These are phyloP conservation scores for Sonneratia alba DNA, from an alignment of 345 rosid genomes.

Conservation along the genomic window DNA sequence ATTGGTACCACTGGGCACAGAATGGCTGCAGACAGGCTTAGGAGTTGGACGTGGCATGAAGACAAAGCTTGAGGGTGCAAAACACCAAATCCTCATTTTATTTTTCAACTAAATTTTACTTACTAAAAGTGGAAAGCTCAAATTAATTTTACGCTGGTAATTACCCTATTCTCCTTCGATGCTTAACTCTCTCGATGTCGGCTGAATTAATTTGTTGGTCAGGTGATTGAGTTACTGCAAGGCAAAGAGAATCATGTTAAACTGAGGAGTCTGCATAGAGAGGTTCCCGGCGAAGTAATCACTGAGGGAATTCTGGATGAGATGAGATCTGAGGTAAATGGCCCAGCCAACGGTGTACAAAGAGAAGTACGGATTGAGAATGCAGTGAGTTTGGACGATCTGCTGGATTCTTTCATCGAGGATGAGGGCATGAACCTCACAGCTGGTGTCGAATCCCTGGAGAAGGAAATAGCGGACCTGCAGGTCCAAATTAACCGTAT, in stretches of 20 bases:
- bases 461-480: background rate
- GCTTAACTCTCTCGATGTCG: background rate
- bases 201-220: background rate
- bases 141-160: background rate
- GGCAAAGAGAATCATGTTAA: background rate
- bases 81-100: background rate
- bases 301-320: background rate
- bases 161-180: background rate
- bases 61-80: background rate
- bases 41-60: background rate
- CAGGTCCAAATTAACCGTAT: background rate
- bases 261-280: background rate
- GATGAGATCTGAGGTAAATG: background rate
- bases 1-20: background rate
- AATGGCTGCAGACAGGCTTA: background rate
- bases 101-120: background rate
- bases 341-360: background rate
- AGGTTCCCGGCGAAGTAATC: background rate
- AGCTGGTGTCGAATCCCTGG: background rate
- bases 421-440: background rate
- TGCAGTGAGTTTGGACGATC: background rate
- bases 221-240: constrained; percentile 2
- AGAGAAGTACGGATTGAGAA: background rate
- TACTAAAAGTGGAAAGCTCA: background rate
- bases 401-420: background rate